Evolutionary conservation across 345 rosid species (phyloP).

Genomic region (Eucalyptus regnans): DNA sequence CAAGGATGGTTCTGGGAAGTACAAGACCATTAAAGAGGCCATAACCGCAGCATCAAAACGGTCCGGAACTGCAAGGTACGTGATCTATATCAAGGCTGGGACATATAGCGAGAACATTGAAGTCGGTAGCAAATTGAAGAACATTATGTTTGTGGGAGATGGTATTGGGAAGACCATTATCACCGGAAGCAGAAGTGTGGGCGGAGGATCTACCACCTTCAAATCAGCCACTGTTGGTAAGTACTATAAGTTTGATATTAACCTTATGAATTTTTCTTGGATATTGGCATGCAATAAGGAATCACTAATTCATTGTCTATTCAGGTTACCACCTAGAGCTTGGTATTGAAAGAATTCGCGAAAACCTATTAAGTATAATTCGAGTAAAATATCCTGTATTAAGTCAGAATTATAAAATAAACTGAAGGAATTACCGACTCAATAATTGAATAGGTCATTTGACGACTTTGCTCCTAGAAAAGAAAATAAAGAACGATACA

Average conservation of each 20-base stretch:
- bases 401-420: not conserved
- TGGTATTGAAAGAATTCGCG: not conserved
- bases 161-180: conserved; percentile 67
- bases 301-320: not conserved
- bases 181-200: conserved; percentile 86
- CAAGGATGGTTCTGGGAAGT: conserved; percentile 76
- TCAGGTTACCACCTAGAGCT: not conserved
- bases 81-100: conserved; percentile 71
- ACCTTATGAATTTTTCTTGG: not conserved
- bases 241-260: not conserved
- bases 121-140: conserved; percentile 26
- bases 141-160: conserved; percentile 78
- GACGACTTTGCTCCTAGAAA: not conserved
- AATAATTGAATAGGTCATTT: not conserved
- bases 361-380: not conserved
- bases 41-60: conserved; percentile 41
- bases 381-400: not conserved
- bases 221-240: conserved; percentile 88
- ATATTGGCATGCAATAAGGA: not conserved
- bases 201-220: conserved; percentile 82
- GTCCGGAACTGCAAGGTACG: conserved; percentile 49
- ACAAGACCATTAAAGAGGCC: conserved; percentile 56
- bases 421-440: not conserved
- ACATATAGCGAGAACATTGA: conserved; percentile 58
- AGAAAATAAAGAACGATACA: not conserved